Evolutionary conservation across 2,329 filamentous ascomycete genomes (phyloP).

Genomic region (Calonectria fujianensis): DNA sequence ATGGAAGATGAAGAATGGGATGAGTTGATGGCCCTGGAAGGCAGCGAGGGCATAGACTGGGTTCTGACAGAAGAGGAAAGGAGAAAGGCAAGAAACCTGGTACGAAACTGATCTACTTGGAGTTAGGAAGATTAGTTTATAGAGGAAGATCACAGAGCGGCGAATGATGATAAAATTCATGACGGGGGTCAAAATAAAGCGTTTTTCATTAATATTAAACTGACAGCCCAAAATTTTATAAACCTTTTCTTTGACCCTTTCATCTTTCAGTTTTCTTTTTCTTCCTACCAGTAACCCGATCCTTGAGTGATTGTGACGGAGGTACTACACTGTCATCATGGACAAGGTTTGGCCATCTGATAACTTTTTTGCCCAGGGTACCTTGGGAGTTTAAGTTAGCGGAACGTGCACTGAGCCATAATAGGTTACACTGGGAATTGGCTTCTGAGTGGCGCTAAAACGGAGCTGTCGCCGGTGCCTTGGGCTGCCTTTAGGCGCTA

Average conservation of each 20-base stretch:
- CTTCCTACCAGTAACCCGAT: no score
- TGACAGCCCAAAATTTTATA: no score
- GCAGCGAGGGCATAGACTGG: conserved; percentile 82
- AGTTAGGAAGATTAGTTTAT: conserved; percentile 34
- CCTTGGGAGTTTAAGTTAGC: conserved; percentile 15
- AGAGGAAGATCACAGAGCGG: conserved; percentile 32
- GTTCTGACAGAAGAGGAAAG: conserved; percentile 84
- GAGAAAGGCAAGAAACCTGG: conserved; percentile 81
- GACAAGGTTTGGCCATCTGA: background rate
- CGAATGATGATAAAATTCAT: conserved; percentile 42
- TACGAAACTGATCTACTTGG: conserved; percentile 60
- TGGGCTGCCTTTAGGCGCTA: conserved; percentile 51
- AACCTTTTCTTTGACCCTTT: no score
- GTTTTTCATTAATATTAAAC: conserved; percentile 12
- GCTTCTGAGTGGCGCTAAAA: conserved; percentile 28
- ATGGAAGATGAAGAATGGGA: conserved; percentile 99
- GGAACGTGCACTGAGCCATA: conserved; percentile 36
- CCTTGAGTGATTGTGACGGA: background rate
- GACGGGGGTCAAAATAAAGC: background rate
- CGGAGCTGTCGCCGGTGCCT: conserved; percentile 28
- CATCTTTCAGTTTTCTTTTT: background rate
- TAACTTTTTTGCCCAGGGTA: background rate
- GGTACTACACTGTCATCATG: no score
- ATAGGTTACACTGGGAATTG: conserved; percentile 21
- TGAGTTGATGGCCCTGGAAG: conserved; percentile 74